These are phyloP conservation scores for Trichophyton mentagrophytes DNA, from an alignment of 2,329 filamentous ascomycete species.

Conservation along the genomic window DNA sequence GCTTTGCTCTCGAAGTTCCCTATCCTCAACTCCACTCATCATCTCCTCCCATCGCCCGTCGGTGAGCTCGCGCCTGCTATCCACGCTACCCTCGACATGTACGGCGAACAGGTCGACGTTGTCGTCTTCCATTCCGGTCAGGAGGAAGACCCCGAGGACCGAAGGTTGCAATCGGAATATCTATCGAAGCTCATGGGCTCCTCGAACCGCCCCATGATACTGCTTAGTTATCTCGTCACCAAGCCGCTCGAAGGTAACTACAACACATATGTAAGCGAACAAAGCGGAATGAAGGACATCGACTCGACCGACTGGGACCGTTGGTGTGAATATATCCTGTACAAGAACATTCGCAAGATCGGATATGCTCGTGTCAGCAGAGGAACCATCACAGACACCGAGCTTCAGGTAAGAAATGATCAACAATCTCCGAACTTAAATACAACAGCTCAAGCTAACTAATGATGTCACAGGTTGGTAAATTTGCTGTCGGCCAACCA, in stretches of 20 bases:
- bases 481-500: conserved; percentile 71
- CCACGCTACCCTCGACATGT: conserved; percentile 88
- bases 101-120: conserved; percentile 78
- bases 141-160: conserved; percentile 88
- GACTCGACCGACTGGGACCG: conserved; percentile 87
- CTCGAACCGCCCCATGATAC: conserved; percentile 63
- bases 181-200: conserved; percentile 77
- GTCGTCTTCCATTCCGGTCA: conserved; percentile 98
- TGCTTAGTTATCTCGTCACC: conserved; percentile 86
- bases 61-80: conserved; percentile 93
- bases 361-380: conserved; percentile 84
- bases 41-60: conserved; percentile 82
- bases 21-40: conserved; percentile 92
- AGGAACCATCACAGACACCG: conserved; percentile 89
- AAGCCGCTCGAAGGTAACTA: conserved; percentile 88
- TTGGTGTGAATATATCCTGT: conserved; percentile 98
- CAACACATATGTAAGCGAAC: conserved; percentile 79
- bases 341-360: conserved; percentile 71
- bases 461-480: conserved; percentile 50
- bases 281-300: conserved; percentile 88
- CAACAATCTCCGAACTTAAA: no score
- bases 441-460: conserved; percentile 5
- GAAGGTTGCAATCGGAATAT: conserved; percentile 74
- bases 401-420: conserved; percentile 57
- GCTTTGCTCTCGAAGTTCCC: conserved; percentile 94